phyloP scores from a whole-genome alignment of 129 eudicot genomes.

The Centrapalus pauciflorus region DNA sequence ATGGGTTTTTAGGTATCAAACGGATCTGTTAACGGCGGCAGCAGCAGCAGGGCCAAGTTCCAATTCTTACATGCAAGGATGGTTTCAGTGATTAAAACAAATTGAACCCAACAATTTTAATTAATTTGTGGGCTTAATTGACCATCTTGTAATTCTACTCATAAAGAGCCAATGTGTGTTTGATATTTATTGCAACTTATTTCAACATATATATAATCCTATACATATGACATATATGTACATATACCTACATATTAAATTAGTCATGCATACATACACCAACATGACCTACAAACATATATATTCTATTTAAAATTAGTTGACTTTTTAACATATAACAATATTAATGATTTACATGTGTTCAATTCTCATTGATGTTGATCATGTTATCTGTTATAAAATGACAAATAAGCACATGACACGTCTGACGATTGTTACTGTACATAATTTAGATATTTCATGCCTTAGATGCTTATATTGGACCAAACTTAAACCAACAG shows the following conservation, averaged over 20 bases:
- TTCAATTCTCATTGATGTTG: no score
- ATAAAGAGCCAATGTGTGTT: conserved; percentile 20
- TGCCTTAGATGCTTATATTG: no score
- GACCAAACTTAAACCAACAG: no score
- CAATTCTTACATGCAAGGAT: conserved; percentile 57
- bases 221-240: background rate
- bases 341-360: no score
- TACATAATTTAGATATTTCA: no score
- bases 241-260: background rate
- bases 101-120: background rate
- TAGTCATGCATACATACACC: no score
- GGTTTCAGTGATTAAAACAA: conserved; percentile 48
- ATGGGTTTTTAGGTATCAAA: conserved; percentile 45
- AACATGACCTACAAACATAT: no score
- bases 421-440: no score
- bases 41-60: conserved; percentile 61
- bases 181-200: conserved; percentile 8
- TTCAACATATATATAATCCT: conserved; percentile 3
- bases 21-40: conserved; percentile 45
- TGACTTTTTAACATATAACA: no score
- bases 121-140: background rate
- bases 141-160: conserved; percentile 25
- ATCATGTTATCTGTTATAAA: no score
- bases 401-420: no score
- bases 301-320: no score